Percentiles rank a stretch among this genome's conserved stretches.
Evolutionary conservation across 2,329 filamentous ascomycete genomes (phyloP).

Genomic region (Shiraia sp.): DNA sequence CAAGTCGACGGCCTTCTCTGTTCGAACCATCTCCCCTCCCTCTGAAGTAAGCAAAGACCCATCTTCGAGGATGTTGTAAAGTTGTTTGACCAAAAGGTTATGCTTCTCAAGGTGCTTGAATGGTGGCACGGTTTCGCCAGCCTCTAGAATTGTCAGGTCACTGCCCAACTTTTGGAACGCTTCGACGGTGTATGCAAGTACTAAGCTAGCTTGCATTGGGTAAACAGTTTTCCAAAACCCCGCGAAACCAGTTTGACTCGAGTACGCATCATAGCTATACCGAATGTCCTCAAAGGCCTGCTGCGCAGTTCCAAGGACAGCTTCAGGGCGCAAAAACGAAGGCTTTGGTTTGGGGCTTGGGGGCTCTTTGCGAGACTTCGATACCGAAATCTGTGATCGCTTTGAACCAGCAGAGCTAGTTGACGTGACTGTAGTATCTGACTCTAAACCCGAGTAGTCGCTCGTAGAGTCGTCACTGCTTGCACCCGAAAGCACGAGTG

Average conservation of each 20-base stretch:
- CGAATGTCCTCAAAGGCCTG: neutral
- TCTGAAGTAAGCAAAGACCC: constrained; percentile 1
- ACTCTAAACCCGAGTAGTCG: too few relatives aligned
- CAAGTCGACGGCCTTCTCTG: neutral
- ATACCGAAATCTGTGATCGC: too few relatives aligned
- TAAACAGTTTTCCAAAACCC: constrained; percentile 4
- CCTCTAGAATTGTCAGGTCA: neutral
- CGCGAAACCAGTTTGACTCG: neutral
- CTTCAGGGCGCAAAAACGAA: neutral
- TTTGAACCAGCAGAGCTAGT: too few relatives aligned
- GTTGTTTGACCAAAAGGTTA: constrained; percentile 2
- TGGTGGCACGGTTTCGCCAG: constrained; percentile 3
- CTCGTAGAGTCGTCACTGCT: too few relatives aligned
- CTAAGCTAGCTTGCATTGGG: constrained; percentile 1
- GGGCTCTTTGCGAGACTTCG: too few relatives aligned
- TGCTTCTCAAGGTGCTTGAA: constrained; percentile 2
- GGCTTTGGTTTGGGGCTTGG: too few relatives aligned
- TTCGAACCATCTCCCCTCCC: constrained; percentile 1
- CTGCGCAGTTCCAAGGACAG: constrained; percentile 1
- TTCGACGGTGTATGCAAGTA: constrained; percentile 4
- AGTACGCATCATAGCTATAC: constrained; percentile 1
- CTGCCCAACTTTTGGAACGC: constrained; percentile 4
- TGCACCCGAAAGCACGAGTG: too few relatives aligned
- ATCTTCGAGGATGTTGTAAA: constrained; percentile 7
- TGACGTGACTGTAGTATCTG: too few relatives aligned